Evolutionary conservation across 306 rosid species (phyloP).

Genomic region (Corylus americana): DNA sequence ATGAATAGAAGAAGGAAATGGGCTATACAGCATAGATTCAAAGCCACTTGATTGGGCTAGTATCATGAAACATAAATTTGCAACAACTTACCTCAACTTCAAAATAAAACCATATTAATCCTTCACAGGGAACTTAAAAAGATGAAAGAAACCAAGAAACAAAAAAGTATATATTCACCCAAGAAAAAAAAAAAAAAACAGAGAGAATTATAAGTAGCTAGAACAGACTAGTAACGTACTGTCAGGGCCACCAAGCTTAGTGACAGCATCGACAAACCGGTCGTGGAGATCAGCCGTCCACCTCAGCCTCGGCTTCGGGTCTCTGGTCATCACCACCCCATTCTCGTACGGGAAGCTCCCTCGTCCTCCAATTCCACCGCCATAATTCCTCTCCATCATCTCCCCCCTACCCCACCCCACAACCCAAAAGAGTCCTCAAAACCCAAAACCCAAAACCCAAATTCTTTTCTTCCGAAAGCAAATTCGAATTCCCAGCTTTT

Average conservation of each 20-base stretch:
- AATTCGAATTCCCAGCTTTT: constrained; percentile 29
- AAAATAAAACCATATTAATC: no score
- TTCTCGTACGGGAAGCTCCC: constrained; percentile 46
- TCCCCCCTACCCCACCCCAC: no score
- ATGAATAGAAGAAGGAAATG: no score
- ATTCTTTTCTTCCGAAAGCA: background rate
- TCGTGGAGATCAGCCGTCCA: constrained; percentile 97
- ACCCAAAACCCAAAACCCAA: background rate
- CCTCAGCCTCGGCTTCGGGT: constrained; percentile 86
- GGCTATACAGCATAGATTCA: no score
- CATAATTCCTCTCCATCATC: constrained; percentile 42
- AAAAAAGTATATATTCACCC: no score
- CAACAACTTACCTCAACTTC: no score
- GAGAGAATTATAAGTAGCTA: no score
- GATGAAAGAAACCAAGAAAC: background rate
- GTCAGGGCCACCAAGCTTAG: constrained; percentile 96
- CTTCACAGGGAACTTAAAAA: background rate
- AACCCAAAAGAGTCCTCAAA: no score
- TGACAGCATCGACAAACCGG: constrained; percentile 87
- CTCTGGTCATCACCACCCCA: constrained; percentile 87
- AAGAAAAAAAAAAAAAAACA: no score
- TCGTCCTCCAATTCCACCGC: constrained; percentile 1
- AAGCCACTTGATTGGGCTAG: no score
- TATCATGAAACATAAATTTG: no score
- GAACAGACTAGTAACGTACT: constrained; percentile 45